phyloP scores from a whole-genome alignment of 441 rosid species.

The Codiaeum variegatum region DNA sequence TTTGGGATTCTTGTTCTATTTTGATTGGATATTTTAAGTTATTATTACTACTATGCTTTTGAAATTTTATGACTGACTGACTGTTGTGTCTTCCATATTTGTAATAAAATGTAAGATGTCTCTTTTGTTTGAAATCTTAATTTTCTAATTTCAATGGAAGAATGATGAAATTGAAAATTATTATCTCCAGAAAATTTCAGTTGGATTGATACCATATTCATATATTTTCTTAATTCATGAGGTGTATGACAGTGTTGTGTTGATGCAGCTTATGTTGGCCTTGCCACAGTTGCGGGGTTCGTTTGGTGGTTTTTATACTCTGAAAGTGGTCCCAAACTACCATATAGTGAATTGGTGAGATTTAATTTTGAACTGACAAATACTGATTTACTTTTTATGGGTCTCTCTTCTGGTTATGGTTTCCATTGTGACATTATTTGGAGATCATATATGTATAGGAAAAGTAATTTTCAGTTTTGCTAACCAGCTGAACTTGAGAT shows the following conservation, averaged over 20 bases:
- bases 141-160: background rate
- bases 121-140: slow-evolving; percentile 6
- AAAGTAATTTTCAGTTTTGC: background rate
- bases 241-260: slow-evolving; percentile 19
- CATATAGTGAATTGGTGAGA: slow-evolving; percentile 82
- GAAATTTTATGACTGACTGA: background rate
- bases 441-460: background rate
- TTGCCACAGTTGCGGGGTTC: slow-evolving; percentile 97
- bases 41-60: background rate
- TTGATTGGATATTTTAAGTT: background rate
- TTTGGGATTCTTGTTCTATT: background rate
- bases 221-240: background rate
- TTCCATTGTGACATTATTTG: background rate
- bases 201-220: background rate
- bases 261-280: slow-evolving; percentile 91
- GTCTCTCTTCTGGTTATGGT: background rate
- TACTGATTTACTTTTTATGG: background rate
- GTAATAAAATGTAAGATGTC: background rate
- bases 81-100: background rate
- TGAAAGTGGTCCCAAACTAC: slow-evolving; percentile 81
- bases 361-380: slow-evolving; percentile 7
- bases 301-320: slow-evolving; percentile 96
- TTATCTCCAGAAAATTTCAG: background rate
- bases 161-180: background rate
- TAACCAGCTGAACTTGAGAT: background rate